Evolutionary conservation across 169 alveolate genomes (phyloP).

Genomic region (Babesia ovis): DNA sequence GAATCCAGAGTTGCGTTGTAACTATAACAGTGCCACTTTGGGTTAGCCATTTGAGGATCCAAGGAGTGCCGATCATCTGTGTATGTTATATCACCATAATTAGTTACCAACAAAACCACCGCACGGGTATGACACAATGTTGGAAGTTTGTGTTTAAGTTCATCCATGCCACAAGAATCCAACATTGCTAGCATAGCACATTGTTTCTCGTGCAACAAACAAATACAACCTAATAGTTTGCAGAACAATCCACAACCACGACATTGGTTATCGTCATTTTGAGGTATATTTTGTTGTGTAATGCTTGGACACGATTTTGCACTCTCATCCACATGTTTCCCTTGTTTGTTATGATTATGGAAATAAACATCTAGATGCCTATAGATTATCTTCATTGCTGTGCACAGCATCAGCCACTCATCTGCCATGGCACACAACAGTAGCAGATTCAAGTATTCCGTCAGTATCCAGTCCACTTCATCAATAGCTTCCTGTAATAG

Average conservation of each 20-base stretch:
- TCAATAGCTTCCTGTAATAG: neutral
- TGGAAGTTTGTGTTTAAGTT: neutral
- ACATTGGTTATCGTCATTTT: too few species aligned
- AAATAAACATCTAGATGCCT: neutral
- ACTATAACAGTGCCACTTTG: neutral
- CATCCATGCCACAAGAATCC: neutral
- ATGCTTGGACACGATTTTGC: too few species aligned
- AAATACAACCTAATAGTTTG: neutral
- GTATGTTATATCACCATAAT: neutral
- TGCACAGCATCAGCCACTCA: slow-evolving; percentile 10
- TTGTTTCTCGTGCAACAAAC: neutral
- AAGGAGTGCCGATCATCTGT: neutral
- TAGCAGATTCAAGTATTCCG: neutral
- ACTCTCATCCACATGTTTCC: too few species aligned
- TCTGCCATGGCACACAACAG: neutral
- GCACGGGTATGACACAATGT: slow-evolving; percentile 20
- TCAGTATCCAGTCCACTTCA: neutral
- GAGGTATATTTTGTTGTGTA: too few species aligned
- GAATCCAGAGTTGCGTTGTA: slow-evolving; percentile 1
- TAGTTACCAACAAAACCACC: neutral
- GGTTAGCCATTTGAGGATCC: neutral
- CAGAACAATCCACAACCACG: slow-evolving; percentile 8
- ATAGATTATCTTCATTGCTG: neutral
- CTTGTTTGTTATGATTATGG: neutral
- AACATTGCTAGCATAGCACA: neutral